Base-by-base conservation (phyloP, 352 stramenopile genomes). In the Globisporangium cylindrosporum region DNA sequence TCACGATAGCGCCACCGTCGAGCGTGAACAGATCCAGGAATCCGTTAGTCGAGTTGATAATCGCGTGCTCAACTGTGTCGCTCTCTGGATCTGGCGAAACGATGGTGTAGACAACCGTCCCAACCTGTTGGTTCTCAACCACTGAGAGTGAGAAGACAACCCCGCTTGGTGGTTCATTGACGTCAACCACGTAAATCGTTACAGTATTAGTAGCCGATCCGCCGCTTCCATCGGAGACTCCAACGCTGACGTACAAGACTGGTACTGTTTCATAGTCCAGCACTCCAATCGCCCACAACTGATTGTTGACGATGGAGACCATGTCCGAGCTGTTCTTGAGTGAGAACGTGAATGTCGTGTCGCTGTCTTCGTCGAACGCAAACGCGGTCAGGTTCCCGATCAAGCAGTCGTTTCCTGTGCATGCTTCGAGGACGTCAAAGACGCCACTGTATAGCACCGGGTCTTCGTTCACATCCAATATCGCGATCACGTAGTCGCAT, bases 401-500 rank as follows among this genome's bases (percentile, higher is more conserved):
- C 14, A 80, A 75, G 53, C 81, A 90, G 54, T 82, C 68, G 34
- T 68, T 62, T 3, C 74, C 78, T 2, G 63, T 55, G 59, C 81
- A 90, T n/a, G 72, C 68, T 71, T 90, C 81, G 10, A 76, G 22
- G 18, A 87, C 78, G 24, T 80, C 73, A 64, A 90, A 90, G 20
- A 76, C 67, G 34, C 72, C 66, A 56, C 55, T 69, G 0, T 77
- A 70, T 5, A 88, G 48, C 46, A 82, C 56, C 0, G 79, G 81
- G 15, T 71, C 54, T 43, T 88, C 80, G 51, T 88, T 88, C 12
- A 68, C 73, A 55, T 90, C 74, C 0, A 66, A 49, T n/a, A 90
- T 72, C 43, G 34, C 64, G 34, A 90, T 73, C 0, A n/a, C 46
- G 48, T 77, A 90, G 49, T 82, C 75, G 25, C 81, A 90, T 0